Conservation (phyloP, 768 basidiomycete species). For the Suillus occidentalis region DNA sequence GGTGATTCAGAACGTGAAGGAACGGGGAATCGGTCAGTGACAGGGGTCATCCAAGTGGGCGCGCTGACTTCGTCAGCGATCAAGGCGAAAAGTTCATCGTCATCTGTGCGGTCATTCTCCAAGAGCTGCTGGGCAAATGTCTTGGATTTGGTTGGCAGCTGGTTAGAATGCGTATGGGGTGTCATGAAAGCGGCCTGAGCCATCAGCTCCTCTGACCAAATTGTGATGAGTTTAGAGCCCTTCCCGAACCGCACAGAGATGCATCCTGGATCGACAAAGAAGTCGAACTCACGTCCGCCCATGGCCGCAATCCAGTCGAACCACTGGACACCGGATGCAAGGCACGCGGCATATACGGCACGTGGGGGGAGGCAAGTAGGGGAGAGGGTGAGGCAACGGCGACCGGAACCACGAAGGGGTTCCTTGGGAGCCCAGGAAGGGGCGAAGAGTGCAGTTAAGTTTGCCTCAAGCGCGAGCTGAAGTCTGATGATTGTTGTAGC, state of each 20-base stretch:
- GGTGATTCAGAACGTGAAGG: conserved; percentile 56
- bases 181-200: conserved; percentile 22
- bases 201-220: conserved; percentile 65
- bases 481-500: conserved; percentile 65
- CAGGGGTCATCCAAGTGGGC: conserved; percentile 69
- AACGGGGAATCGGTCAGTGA: conserved; percentile 57
- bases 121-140: conserved; percentile 75
- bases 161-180: conserved; percentile 15
- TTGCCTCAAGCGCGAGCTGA: conserved; percentile 69
- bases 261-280: conserved; percentile 79
- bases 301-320: conserved; percentile 75
- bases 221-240: conserved; percentile 48
- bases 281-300: conserved; percentile 71
- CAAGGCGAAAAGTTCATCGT: conserved; percentile 71
- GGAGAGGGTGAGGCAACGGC: conserved; percentile 74
- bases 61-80: conserved; percentile 70
- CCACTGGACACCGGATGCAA: conserved; percentile 72
- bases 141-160: conserved; percentile 37
- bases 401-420: conserved; percentile 67
- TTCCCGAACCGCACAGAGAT: conserved; percentile 64
- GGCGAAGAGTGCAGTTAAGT: conserved; percentile 68
- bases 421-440: conserved; percentile 64
- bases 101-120: conserved; percentile 69
- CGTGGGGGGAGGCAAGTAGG: conserved; percentile 69
- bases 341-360: conserved; percentile 68